phyloP scores from a whole-genome alignment of 305 asterid species.

The Fraxinus nigra region DNA sequence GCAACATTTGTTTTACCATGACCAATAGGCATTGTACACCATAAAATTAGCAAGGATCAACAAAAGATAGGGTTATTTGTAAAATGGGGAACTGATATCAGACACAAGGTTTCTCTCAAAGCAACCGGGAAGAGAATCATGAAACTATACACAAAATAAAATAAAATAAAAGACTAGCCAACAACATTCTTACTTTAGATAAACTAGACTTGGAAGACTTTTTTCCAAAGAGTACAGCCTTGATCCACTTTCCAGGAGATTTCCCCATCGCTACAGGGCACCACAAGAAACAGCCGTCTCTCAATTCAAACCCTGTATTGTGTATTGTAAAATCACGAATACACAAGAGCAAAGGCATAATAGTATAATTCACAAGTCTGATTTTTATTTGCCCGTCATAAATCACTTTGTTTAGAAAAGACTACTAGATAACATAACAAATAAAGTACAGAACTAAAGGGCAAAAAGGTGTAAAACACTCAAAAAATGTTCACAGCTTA shows the following conservation, averaged over 20 bases:
- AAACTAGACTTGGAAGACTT: constrained; percentile 67
- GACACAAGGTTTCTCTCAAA: neutral
- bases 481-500: neutral
- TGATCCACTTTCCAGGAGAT: constrained; percentile 97
- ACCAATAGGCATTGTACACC: neutral
- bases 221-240: constrained; percentile 87
- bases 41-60: neutral
- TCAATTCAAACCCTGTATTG: constrained; percentile 28
- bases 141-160: neutral
- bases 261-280: constrained; percentile 66
- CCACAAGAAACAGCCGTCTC: constrained; percentile 25
- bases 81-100: neutral
- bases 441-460: neutral
- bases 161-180: neutral
- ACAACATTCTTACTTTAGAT: constrained; percentile 60
- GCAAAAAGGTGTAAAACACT: neutral
- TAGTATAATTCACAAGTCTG: constrained; percentile 1
- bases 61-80: neutral
- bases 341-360: neutral
- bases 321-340: neutral
- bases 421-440: constrained; percentile 4
- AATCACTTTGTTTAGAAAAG: neutral
- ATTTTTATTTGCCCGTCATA: neutral
- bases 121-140: neutral
- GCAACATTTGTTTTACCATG: neutral